Base-by-base conservation (phyloP, 176 grass and related monocot genomes). In the Areca catechu region DNA sequence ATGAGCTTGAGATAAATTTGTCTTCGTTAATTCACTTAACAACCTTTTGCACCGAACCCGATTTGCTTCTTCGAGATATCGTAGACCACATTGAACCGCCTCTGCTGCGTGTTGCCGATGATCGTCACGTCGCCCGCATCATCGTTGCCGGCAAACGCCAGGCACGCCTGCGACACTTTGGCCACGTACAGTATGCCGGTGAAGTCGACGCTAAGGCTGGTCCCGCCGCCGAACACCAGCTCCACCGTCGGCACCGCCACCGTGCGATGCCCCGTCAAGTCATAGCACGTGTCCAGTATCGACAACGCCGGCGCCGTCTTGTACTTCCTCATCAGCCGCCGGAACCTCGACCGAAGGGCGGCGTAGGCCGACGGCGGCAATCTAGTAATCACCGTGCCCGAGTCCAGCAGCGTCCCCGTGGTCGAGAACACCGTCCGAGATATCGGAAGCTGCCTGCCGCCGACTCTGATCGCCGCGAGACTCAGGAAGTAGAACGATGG, bases 271-370 rank as follows among this genome's bases (percentile, higher is more conserved):
- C 71, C 78, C 1, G 77, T 97, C 49, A 97, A 88, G 82, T 97
- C 67, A 71, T 85, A 97, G 72, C 92, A 97, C 20, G 83, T 91
- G 77, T 91, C 83, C 4, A 91, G 77, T 79, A 90, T 88, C 29
- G 83, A 87, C 49, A 82, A 30, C 15, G 61, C 65, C 5, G 74
- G 80, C n/a, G 83, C 86, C 51, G 17, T 19, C 63, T 23, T 37
- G 65, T 96, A 90, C 68, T 22, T 22, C 29, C 51, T 58, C 86
- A 97, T 96, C 27, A 2, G 24, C 3, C 62, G 2, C 49, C 27
- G 25, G 61, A 97, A 97, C 22, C 30, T 37, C 37, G 54, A 15
- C 49, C 83, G 56, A 15, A 97, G 62, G 61, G 68, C 61, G 2
- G 12, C 1, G 78, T 97, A 91, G 10, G 83, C 92, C 7, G 47